Evolutionary conservation across 257 asterid genomes (phyloP), one percentile per base, ranked within the genome.

Genomic region (Anisodus tanguticus): DNA sequence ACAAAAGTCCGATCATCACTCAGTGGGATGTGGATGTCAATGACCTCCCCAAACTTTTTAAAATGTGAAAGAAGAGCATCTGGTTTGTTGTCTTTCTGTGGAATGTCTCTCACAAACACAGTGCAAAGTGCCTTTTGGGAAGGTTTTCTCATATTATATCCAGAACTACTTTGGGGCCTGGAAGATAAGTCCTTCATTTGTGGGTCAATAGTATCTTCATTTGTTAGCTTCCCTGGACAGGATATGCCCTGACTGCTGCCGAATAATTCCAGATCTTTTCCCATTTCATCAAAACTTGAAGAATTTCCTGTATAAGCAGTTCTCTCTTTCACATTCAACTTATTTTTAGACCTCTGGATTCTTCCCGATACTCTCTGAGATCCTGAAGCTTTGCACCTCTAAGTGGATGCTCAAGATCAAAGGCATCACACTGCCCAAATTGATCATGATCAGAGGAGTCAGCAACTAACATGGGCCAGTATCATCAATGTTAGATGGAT

Each of bases 61-160:
- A 95, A 97, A 91, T 97, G 99, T 22, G 89, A 90, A 90, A 95
- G 93, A 88, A 97, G 99, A 53, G 92, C 90, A 89, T 95, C 99
- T 90, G 85, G 92, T 86, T 87, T 97, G 92, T 95, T 97, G 70
- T 97, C 98, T 89, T 91, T 93, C 79, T 77, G 90, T 72, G 99
- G 99, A 88, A 97, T 87, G 88, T 91, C 94, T 84, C 86, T 90
- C 87, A 96, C 98, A 85, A 92, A 94, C 83, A 96, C 86, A 41
- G 99, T 97, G 12, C 97, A 94, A 72, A 91, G 88, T 10, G 97
- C 97, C 92, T 89, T 95, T 43, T 88, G 97, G 80, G 92, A 87
- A 82, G 96, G 90, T 85, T 87, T 97, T 84, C 90, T 91, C 57
- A 80, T 79, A 86, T 88, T 90, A 64, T 86, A 89, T 81, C 88